phyloP scores from a whole-genome alignment of 768 basidiomycete species.

The Suillus variegatus region DNA sequence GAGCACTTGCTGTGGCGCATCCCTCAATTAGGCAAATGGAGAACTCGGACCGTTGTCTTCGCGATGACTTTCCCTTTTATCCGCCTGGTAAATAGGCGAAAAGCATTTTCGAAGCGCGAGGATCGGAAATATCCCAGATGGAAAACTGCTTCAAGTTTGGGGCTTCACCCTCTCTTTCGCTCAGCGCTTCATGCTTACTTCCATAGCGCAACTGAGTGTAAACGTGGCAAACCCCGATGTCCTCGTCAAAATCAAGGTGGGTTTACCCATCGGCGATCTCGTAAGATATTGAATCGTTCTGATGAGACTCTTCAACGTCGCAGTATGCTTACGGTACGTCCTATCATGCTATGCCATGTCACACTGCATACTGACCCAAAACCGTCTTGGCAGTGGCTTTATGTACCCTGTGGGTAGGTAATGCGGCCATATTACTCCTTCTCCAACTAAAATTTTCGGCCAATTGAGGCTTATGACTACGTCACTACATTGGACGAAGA shows the following conservation, averaged over 20 bases:
- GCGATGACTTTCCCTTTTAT: not conserved
- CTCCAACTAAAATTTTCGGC: not conserved
- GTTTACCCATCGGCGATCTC: not conserved
- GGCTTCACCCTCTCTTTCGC: not conserved
- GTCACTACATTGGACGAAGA: conserved; percentile 7
- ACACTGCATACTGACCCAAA: not conserved
- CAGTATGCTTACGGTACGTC: conserved; percentile 4
- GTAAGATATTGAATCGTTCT: not conserved
- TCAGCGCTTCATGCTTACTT: not conserved
- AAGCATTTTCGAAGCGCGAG: not conserved
- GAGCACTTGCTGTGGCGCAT: no score
- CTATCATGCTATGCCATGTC: not conserved
- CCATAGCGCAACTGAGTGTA: not conserved
- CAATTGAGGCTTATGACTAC: conserved; percentile 6
- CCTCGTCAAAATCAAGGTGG: not conserved
- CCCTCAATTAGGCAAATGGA: not conserved
- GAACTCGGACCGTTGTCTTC: conserved; percentile 3
- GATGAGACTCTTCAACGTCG: not conserved
- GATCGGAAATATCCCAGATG: not conserved
- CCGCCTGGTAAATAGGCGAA: not conserved
- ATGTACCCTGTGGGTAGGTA: not conserved
- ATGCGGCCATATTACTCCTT: not conserved
- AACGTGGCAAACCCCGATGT: not conserved
- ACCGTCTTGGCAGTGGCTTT: not conserved
- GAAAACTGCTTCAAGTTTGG: not conserved